phyloP scores from a whole-genome alignment of 1,284 basidiomycete species.

The Meripilus lineatus region DNA sequence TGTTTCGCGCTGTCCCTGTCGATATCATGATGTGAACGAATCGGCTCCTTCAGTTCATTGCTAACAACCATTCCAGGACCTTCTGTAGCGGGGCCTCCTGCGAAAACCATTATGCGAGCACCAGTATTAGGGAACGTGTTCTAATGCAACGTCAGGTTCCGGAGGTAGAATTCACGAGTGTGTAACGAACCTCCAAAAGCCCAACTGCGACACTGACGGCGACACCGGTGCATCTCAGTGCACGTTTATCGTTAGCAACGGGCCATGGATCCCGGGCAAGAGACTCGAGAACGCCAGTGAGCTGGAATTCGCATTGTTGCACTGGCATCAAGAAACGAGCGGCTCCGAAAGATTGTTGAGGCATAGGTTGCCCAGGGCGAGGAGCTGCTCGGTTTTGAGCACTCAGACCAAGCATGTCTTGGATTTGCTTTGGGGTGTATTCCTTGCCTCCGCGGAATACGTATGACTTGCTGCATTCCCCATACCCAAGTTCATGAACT shows the following conservation, averaged over 20 bases:
- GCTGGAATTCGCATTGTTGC: constrained; percentile 93
- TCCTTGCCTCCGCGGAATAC: constrained; percentile 99
- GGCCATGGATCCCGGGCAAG: constrained; percentile 96
- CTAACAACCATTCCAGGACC: constrained; percentile 96
- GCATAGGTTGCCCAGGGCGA: constrained; percentile 82
- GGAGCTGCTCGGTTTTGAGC: constrained; percentile 75
- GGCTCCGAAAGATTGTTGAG: constrained; percentile 82
- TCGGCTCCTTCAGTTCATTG: constrained; percentile 95
- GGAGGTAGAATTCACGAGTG: neutral
- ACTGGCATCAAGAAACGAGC: constrained; percentile 93
- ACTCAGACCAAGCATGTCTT: constrained; percentile 94
- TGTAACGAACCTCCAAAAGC: constrained; percentile 71
- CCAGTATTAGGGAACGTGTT: constrained; percentile 96
- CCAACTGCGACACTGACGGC: constrained; percentile 94
- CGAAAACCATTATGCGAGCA: constrained; percentile 93
- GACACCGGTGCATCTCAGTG: constrained; percentile 95
- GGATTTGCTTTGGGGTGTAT: constrained; percentile 94
- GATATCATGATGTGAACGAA: constrained; percentile 98
- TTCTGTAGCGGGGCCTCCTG: constrained; percentile 95
- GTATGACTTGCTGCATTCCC: constrained; percentile 96
- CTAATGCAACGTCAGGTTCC: constrained; percentile 30
- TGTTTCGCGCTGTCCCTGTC: constrained; percentile 97
- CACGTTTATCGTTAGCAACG: constrained; percentile 91
- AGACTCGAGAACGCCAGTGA: constrained; percentile 91
- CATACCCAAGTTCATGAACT: constrained; percentile 98